Evolutionary conservation across 2,329 filamentous ascomycete genomes (phyloP).

Genomic region (Blastomyces silverae): DNA sequence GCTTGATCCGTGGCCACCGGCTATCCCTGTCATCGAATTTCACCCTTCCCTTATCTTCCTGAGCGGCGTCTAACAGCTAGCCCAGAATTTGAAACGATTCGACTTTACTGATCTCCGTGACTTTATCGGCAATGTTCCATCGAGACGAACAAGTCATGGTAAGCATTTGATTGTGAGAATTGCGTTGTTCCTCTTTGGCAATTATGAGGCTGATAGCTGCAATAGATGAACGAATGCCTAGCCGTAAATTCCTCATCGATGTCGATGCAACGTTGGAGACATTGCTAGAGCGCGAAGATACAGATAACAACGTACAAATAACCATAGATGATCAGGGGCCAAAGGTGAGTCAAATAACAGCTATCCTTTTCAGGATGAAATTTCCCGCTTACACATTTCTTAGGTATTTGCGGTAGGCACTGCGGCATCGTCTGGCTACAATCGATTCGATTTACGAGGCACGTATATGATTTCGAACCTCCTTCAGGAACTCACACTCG

Average conservation of each 20-base stretch:
- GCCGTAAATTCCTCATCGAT: slow-evolving; percentile 76
- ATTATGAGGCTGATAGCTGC: slow-evolving; percentile 20
- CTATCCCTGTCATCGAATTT: neutral
- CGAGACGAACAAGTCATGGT: slow-evolving; percentile 44
- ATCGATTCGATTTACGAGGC: slow-evolving; percentile 82
- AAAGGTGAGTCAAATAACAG: slow-evolving; percentile 55
- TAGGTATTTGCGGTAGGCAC: slow-evolving; percentile 78
- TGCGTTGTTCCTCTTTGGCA: neutral
- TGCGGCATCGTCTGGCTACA: slow-evolving; percentile 75
- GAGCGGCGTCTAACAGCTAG: neutral
- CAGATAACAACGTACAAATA: slow-evolving; percentile 91
- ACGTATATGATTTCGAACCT: slow-evolving; percentile 98
- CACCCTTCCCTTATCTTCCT: neutral
- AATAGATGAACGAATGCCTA: slow-evolving; percentile 64
- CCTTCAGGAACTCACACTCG: slow-evolving; percentile 86
- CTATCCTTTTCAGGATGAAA: neutral
- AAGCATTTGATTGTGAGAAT: slow-evolving; percentile 17
- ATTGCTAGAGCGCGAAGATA: slow-evolving; percentile 79
- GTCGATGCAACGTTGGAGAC: slow-evolving; percentile 76
- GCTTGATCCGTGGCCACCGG: neutral
- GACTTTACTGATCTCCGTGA: slow-evolving; percentile 34
- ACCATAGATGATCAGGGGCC: slow-evolving; percentile 94
- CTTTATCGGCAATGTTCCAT: slow-evolving; percentile 30
- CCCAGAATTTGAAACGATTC: slow-evolving; percentile 35
- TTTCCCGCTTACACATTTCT: slow-evolving; percentile 26